Conservation (phyloP, 192 early-diverging fungal species). For the Glomus cerebriforme region DNA sequence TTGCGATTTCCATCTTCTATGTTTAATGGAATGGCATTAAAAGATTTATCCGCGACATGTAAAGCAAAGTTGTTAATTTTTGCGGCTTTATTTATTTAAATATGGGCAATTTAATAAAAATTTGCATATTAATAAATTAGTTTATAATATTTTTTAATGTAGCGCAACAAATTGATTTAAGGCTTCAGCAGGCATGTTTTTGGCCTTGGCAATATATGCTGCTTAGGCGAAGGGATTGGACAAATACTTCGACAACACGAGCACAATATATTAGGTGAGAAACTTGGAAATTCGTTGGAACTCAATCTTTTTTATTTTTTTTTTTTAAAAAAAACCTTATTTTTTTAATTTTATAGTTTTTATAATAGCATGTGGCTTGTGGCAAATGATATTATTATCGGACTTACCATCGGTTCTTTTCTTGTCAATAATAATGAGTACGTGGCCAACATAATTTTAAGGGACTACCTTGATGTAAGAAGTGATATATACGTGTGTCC, state of each 20-base stretch:
- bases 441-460: slow-evolving; percentile 54
- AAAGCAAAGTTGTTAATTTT: slow-evolving; percentile 6
- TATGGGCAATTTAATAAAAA: slow-evolving; percentile 9
- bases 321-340: not conserved
- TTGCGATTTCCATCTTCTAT: slow-evolving; percentile 56
- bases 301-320: not conserved
- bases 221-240: slow-evolving; percentile 57
- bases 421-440: slow-evolving; percentile 62
- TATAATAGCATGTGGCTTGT: slow-evolving; percentile 96
- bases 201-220: slow-evolving; percentile 85
- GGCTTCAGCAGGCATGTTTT: slow-evolving; percentile 82
- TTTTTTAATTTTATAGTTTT: slow-evolving; percentile 56
- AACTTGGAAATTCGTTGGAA: not conserved
- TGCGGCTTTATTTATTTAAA: slow-evolving; percentile 23
- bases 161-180: slow-evolving; percentile 85
- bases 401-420: slow-evolving; percentile 73
- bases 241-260: slow-evolving; percentile 56
- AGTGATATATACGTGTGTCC: too few species aligned
- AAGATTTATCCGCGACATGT: slow-evolving; percentile 69
- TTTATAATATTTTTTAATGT: slow-evolving; percentile 20
- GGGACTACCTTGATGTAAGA: slow-evolving; percentile 50
- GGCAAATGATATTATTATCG: slow-evolving; percentile 90
- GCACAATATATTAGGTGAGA: slow-evolving; percentile 80
- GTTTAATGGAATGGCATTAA: slow-evolving; percentile 70
- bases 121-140: not conserved